phyloP scores from a whole-genome alignment of 306 rosid species.

The Biancaea sappan region DNA sequence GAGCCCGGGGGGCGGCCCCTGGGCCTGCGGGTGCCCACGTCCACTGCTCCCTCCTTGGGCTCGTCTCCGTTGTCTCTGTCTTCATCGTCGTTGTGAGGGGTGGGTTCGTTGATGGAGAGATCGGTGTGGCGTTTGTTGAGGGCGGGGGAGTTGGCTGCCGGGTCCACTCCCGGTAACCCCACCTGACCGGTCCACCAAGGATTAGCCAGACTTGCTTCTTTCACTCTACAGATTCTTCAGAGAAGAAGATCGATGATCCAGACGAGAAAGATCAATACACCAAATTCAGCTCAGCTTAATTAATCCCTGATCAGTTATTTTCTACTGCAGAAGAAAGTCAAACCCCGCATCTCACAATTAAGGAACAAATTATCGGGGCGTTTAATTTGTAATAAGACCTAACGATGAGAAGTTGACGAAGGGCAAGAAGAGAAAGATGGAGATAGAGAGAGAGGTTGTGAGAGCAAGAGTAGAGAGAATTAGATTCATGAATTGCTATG shows the following conservation, averaged over 20 bases:
- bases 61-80: slow-evolving; percentile 63
- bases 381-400: no score
- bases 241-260: background rate
- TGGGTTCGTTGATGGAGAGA: slow-evolving; percentile 61
- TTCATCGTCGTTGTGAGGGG: slow-evolving; percentile 55
- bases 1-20: slow-evolving; percentile 97
- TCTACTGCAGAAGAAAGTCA: no score
- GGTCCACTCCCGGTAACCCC: slow-evolving; percentile 85
- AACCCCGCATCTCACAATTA: no score
- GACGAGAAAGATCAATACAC: background rate
- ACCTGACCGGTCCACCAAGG: slow-evolving; percentile 96
- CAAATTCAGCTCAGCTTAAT: no score
- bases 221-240: background rate
- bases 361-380: no score
- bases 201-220: slow-evolving; percentile 72
- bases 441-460: slow-evolving; percentile 13
- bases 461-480: slow-evolving; percentile 40
- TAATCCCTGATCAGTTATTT: no score
- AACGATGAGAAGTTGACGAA: no score
- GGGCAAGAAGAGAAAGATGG: no score
- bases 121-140: slow-evolving; percentile 58
- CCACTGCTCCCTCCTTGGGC: slow-evolving; percentile 84
- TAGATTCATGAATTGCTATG: slow-evolving; percentile 40
- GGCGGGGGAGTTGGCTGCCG: slow-evolving; percentile 60
- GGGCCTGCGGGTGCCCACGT: slow-evolving; percentile 71